These are phyloP conservation scores for Macrophomina phaseolina DNA, from an alignment of 2,329 filamentous ascomycete species.

Conservation along the genomic window DNA sequence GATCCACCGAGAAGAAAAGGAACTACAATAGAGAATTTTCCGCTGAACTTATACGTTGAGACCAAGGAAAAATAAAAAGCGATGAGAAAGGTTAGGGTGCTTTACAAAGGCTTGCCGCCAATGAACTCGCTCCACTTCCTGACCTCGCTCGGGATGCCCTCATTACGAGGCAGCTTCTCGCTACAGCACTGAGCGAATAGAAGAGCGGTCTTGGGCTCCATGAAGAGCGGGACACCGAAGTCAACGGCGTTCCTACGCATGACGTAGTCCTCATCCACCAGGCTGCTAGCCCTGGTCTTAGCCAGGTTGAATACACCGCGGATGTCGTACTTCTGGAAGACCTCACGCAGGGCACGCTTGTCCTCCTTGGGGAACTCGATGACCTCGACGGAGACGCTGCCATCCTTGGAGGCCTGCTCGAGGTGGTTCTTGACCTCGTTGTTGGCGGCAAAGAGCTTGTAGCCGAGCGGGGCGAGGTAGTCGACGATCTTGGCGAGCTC, in stretches of 20 bases:
- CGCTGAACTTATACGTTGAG: neutral
- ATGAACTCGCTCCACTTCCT: conserved; percentile 95
- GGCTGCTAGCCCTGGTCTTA: conserved; percentile 78
- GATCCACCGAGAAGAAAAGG: neutral
- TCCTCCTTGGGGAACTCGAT: conserved; percentile 97
- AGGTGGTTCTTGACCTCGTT: conserved; percentile 81
- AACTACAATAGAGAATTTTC: neutral
- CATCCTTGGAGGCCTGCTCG: conserved; percentile 69
- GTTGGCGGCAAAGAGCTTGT: conserved; percentile 91
- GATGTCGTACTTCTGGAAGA: conserved; percentile 97
- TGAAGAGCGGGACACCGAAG: conserved; percentile 96
- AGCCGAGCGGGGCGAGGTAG: conserved; percentile 85
- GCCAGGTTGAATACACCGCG: conserved; percentile 95
- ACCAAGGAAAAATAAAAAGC: neutral
- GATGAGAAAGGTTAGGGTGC: neutral
- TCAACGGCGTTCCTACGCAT: conserved; percentile 98
- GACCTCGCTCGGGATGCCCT: conserved; percentile 90
- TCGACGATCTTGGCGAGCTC: conserved; percentile 81
- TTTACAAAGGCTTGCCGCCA: conserved; percentile 52
- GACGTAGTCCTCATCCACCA: conserved; percentile 93
- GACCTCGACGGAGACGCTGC: conserved; percentile 75
- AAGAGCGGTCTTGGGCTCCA: conserved; percentile 97
- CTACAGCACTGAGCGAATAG: conserved; percentile 97
- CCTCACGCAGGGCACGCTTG: conserved; percentile 91
- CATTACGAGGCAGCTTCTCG: conserved; percentile 87